Conservation (phyloP, 176 grass and related monocot genomes). For the Carex parvula region DNA sequence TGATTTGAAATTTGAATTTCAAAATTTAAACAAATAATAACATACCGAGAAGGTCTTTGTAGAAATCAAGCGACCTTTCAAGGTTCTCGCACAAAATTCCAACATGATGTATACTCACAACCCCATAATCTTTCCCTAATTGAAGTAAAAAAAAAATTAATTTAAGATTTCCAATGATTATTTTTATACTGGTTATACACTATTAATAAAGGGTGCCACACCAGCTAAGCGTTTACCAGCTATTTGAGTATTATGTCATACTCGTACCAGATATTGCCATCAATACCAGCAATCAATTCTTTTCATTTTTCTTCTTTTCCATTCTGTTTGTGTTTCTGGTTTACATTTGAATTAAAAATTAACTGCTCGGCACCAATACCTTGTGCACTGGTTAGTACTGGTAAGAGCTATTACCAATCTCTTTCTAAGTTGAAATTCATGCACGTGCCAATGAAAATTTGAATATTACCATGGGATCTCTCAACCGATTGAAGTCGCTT, state of each 20-base stretch:
- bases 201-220: neutral
- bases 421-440: neutral
- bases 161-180: neutral
- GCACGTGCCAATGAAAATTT: neutral
- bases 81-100: conserved; percentile 90
- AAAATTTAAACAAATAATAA: neutral
- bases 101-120: conserved; percentile 95
- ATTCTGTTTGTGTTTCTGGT: neutral
- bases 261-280: neutral
- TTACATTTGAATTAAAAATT: neutral
- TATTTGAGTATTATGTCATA: neutral
- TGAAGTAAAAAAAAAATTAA: neutral
- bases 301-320: neutral
- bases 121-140: conserved; percentile 57
- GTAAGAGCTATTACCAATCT: neutral
- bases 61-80: conserved; percentile 84
- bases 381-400: neutral
- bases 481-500: conserved; percentile 10
- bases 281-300: neutral
- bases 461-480: conserved; percentile 7
- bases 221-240: neutral
- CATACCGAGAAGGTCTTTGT: conserved; percentile 80
- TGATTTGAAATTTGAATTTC: neutral
- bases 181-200: neutral
- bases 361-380: neutral